Conservation (phyloP, 2,329 filamentous ascomycete genomes). For the Exophiala aquamarina region DNA sequence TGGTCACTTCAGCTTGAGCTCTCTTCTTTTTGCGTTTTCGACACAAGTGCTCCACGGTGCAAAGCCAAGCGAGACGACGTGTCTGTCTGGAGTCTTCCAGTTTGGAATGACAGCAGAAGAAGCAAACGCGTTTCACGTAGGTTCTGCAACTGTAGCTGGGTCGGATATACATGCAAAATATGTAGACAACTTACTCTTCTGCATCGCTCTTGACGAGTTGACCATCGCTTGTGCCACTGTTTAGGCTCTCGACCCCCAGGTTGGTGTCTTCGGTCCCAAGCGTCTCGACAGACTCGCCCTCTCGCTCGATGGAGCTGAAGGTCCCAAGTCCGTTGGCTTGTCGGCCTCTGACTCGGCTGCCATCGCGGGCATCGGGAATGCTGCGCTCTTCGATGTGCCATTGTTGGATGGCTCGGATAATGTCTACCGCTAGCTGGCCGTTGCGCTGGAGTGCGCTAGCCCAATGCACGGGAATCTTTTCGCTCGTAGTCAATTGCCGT, state of each 20-base stretch:
- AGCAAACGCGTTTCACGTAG: neutral
- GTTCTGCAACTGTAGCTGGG: neutral
- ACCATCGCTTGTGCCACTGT: slow-evolving; percentile 18
- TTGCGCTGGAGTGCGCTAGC: slow-evolving; percentile 56
- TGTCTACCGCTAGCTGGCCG: slow-evolving; percentile 56
- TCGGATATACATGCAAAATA: neutral
- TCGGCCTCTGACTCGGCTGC: slow-evolving; percentile 21
- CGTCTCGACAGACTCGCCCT: slow-evolving; percentile 17
- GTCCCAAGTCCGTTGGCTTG: slow-evolving; percentile 10
- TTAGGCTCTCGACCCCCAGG: slow-evolving; percentile 19
- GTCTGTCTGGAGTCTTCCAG: neutral
- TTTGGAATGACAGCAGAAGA: neutral
- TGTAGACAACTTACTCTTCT: slow-evolving; percentile 23
- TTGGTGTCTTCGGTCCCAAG: slow-evolving; percentile 16
- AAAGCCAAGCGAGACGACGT: neutral
- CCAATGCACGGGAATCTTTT: slow-evolving; percentile 54
- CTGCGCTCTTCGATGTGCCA: slow-evolving; percentile 51
- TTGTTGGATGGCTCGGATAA: slow-evolving; percentile 54
- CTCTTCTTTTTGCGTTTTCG: slow-evolving; percentile 1
- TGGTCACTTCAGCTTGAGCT: slow-evolving; percentile 19
- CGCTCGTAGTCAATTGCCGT: slow-evolving; percentile 50
- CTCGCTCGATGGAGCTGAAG: slow-evolving; percentile 24
- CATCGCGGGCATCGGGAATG: slow-evolving; percentile 50
- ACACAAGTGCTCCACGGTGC: neutral
- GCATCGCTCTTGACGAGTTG: slow-evolving; percentile 20